A percentile compares a stretch with the other conserved stretches of the same genome.
Conservation (phyloP, 148 eudicot genomes). For the Chenopodium quinoa region DNA sequence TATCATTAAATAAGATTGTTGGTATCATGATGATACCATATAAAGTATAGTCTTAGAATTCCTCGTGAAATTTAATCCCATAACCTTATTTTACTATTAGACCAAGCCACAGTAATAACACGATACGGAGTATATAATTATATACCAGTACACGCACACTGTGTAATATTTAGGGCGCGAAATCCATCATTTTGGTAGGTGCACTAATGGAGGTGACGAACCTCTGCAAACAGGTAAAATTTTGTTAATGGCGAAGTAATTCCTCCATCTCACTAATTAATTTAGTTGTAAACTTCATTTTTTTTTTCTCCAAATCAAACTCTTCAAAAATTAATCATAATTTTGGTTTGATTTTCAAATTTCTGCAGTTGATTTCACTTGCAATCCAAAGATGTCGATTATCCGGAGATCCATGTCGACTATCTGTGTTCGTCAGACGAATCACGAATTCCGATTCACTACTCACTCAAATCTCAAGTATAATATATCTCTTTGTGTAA, state of each 20-base stretch:
- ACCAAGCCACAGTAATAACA: too few relatives aligned
- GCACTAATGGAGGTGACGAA: conserved; percentile 43
- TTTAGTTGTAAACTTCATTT: background rate
- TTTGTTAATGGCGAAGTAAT: background rate
- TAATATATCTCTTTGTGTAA: background rate
- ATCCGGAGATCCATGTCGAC: conserved; percentile 49
- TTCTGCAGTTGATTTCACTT: conserved; percentile 47
- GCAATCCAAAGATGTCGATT: conserved; percentile 64
- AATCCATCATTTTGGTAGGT: background rate
- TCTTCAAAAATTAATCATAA: background rate
- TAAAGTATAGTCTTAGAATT: too few relatives aligned
- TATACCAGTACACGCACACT: too few relatives aligned
- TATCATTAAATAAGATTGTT: too few relatives aligned
- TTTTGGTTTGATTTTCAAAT: background rate
- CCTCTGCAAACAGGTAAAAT: conserved; percentile 42
- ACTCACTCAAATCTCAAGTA: conserved; percentile 52
- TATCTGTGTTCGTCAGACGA: conserved; percentile 46
- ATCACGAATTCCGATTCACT: conserved; percentile 26
- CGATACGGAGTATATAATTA: too few relatives aligned
- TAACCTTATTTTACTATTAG: too few relatives aligned
- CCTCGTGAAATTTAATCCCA: too few relatives aligned
- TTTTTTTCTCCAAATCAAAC: background rate
- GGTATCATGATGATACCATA: too few relatives aligned
- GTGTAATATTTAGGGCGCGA: conserved; percentile 11
- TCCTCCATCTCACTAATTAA: background rate